Base-by-base conservation (phyloP, 164 flowering plant genomes). In the Chloranthus sessilifolius region DNA sequence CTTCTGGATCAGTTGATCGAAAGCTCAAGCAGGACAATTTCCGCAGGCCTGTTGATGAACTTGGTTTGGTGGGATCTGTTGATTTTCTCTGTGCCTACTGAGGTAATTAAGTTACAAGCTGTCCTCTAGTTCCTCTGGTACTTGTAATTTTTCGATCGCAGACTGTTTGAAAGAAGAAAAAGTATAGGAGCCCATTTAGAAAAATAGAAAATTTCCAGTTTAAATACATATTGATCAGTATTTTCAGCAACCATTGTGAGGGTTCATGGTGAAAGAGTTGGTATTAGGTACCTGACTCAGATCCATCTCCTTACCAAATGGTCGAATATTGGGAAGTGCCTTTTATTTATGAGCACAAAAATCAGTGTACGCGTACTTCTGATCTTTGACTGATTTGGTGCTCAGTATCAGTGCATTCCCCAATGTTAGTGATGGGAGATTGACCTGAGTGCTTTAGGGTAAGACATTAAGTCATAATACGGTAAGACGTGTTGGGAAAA, bases 91-190 rank as follows among this genome's bases (percentile, higher is more conserved):
- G 15, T 25, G 12, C 9, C 30, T 21, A 17, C 11, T 21, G 5
- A 21, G 38, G 23, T 23, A 24, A 9, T 26, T 24, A 38, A 38
- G 58, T 58, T 69, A 81, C 62, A 74, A 47, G 63, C 52, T 55
- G 47, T 82, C 97, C 52, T 80, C 88, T 29, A 84, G 28, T 33
- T 91, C 98, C 62, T 91, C 96, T 12, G 98, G 96, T 52, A 87
- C 92, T 62, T 68, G 88, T 74, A 91, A 58, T 78, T 88, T 91
- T 43, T 91, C 95, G 4, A 87, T 91, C 20, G 87, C 96, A 50
- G 95, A 86, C 98, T 91, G 86, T 60, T 8, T 35, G 36, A 53
- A 43, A 55, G 45, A 7, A 33, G 5, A 43, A 52, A 26, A 1
- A 58, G 33, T 3, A 24, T n/a, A 29, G 42, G 7, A n/a, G 1